phyloP scores from a whole-genome alignment of 2,329 filamentous ascomycete species.

The Calonectria montana region DNA sequence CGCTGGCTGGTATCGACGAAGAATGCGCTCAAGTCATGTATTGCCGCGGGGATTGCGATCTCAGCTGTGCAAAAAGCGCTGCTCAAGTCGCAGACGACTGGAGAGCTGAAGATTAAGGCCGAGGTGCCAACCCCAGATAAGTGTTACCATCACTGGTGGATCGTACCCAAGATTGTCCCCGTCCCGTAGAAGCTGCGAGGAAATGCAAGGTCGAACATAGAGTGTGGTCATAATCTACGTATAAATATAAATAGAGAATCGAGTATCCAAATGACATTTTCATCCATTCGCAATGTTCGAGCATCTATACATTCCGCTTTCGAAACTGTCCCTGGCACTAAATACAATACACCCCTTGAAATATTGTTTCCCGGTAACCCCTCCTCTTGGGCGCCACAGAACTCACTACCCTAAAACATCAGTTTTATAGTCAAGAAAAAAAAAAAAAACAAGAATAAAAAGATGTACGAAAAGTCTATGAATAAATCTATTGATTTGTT shows the following conservation, averaged over 20 bases:
- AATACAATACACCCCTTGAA: too few species aligned
- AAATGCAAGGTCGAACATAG: conserved; percentile 15
- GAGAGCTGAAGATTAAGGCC: conserved; percentile 55
- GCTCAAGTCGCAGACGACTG: conserved; percentile 44
- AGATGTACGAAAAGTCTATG: too few species aligned
- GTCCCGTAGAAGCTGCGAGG: conserved; percentile 9
- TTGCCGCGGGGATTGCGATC: conserved; percentile 75
- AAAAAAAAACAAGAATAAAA: too few species aligned
- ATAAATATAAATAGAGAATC: conserved; percentile 31
- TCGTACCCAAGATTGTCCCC: conserved; percentile 64
- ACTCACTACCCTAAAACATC: too few species aligned
- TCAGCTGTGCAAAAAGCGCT: conserved; percentile 69
- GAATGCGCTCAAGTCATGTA: conserved; percentile 75
- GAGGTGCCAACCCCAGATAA: conserved; percentile 65
- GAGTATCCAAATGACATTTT: conserved; percentile 42
- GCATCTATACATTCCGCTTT: conserved; percentile 3
- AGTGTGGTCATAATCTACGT: conserved; percentile 30
- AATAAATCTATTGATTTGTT: too few species aligned
- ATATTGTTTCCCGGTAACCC: too few species aligned
- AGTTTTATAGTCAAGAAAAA: too few species aligned
- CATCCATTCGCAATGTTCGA: conserved; percentile 7
- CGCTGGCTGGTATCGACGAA: conserved; percentile 72
- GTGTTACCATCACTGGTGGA: conserved; percentile 74
- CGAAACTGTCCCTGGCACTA: conserved; percentile 2
- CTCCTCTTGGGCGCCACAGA: too few species aligned